phyloP scores from a whole-genome alignment of 129 eudicot species.

The Centrapalus pauciflorus region DNA sequence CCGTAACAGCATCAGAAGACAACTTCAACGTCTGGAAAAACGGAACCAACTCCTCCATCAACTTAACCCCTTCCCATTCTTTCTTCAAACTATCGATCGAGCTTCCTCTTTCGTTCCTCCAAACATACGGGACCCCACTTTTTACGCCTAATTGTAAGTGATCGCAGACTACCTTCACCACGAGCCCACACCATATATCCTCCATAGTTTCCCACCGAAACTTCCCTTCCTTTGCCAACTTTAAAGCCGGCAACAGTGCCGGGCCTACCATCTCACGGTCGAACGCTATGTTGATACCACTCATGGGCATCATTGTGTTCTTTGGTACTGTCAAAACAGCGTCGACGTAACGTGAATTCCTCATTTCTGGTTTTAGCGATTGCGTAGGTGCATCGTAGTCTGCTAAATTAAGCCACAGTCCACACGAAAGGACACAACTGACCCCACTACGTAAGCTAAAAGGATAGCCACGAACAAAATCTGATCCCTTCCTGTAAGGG shows the following conservation, averaged over 20 bases:
- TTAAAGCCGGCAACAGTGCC: slow-evolving; percentile 71
- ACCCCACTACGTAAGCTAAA: slow-evolving; percentile 88
- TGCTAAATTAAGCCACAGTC: slow-evolving; percentile 89
- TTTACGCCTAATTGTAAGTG: slow-evolving; percentile 81
- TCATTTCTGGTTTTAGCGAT: slow-evolving; percentile 69
- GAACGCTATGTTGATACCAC: slow-evolving; percentile 81
- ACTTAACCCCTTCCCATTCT: slow-evolving; percentile 91
- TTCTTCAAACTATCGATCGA: slow-evolving; percentile 85
- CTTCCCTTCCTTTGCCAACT: slow-evolving; percentile 72
- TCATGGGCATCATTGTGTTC: slow-evolving; percentile 72
- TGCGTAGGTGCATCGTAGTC: slow-evolving; percentile 98
- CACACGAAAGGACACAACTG: slow-evolving; percentile 74
- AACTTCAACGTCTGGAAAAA: slow-evolving; percentile 66
- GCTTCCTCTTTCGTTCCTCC: slow-evolving; percentile 85
- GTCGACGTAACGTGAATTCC: slow-evolving; percentile 70
- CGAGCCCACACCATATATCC: slow-evolving; percentile 85
- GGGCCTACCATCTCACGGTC: slow-evolving; percentile 79
- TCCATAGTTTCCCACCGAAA: slow-evolving; percentile 91
- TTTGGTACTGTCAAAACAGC: slow-evolving; percentile 87
- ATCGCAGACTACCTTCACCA: slow-evolving; percentile 78
- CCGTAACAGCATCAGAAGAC: slow-evolving; percentile 51
- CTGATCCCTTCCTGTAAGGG: slow-evolving; percentile 83
- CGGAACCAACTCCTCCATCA: slow-evolving; percentile 87
- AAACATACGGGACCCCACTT: slow-evolving; percentile 86
- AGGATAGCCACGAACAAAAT: slow-evolving; percentile 97